Percentiles rank a stretch among this genome's conserved stretches.
phyloP scores from a whole-genome alignment of 2,329 filamentous ascomycete species.

The Ascochyta rabiei region DNA sequence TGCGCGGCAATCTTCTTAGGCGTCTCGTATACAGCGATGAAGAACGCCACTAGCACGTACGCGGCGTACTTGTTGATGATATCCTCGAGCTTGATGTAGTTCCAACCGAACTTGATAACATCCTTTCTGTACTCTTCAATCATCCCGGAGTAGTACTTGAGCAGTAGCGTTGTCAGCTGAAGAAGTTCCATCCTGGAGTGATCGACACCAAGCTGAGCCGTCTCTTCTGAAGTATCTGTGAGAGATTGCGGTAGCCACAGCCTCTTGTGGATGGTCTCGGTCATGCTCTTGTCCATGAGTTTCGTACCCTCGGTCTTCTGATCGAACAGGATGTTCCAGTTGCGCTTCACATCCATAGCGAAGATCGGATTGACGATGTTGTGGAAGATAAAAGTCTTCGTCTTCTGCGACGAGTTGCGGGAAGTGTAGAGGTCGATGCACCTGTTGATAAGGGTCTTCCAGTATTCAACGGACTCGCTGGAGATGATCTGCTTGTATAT shows the following conservation, averaged over 20 bases:
- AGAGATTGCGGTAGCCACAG: conserved; percentile 88
- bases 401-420: conserved; percentile 79
- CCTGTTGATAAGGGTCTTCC: conserved; percentile 79
- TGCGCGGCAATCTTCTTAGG: conserved; percentile 95
- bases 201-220: conserved; percentile 83
- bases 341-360: conserved; percentile 91
- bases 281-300: conserved; percentile 84
- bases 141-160: conserved; percentile 90
- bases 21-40: conserved; percentile 96
- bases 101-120: conserved; percentile 99
- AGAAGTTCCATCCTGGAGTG: conserved; percentile 95
- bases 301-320: conserved; percentile 64
- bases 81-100: conserved; percentile 93
- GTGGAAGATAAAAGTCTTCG: conserved; percentile 90
- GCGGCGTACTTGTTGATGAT: conserved; percentile 99
- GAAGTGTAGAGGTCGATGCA: conserved; percentile 87
- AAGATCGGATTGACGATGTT: conserved; percentile 95
- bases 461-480: conserved; percentile 83
- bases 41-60: conserved; percentile 96
- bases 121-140: conserved; percentile 94
- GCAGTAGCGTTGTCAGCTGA: conserved; percentile 89
- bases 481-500: conserved; percentile 86
- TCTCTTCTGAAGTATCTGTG: conserved; percentile 81
- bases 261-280: conserved; percentile 87
- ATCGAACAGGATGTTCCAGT: conserved; percentile 66